Conservation (phyloP, 2,329 filamentous ascomycete genomes). For the Shiraia bambusicola region DNA sequence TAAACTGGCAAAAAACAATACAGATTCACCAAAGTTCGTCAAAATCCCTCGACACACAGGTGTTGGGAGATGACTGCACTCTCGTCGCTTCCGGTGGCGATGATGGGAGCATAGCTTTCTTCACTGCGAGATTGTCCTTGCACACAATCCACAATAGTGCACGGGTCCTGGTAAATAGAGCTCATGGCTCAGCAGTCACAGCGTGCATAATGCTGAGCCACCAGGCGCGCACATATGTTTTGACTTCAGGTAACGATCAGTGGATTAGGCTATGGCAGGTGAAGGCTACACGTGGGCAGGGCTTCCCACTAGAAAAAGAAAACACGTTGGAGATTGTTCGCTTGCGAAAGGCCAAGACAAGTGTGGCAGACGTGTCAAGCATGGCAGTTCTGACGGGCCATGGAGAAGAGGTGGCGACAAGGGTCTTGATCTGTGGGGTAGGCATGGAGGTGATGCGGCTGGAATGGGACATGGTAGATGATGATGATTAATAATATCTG, state of each 20-base stretch:
- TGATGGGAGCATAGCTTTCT: conserved; percentile 72
- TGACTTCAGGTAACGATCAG: conserved; percentile 52
- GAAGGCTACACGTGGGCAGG: background rate
- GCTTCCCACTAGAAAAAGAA: background rate
- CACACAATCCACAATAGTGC: conserved; percentile 10
- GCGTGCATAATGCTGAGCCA: conserved; percentile 47
- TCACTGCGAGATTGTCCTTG: conserved; percentile 28
- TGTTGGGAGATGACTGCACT: conserved; percentile 37
- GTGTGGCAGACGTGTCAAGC: conserved; percentile 58
- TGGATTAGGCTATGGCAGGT: conserved; percentile 52
- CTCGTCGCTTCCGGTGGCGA: conserved; percentile 79
- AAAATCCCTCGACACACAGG: conserved; percentile 55
- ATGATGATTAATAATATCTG: no score
- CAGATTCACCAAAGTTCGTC: conserved; percentile 77
- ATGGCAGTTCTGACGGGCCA: conserved; percentile 46
- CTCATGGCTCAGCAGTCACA: conserved; percentile 73
- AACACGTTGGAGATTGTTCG: conserved; percentile 35
- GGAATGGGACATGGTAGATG: conserved; percentile 3
- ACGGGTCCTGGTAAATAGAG: conserved; percentile 53
- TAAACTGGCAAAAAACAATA: conserved; percentile 26
- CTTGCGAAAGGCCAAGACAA: conserved; percentile 43
- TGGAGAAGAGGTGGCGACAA: conserved; percentile 6
- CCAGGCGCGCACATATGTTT: conserved; percentile 16
- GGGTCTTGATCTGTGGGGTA: conserved; percentile 36
- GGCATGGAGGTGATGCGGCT: conserved; percentile 38